Base-by-base conservation (phyloP, 1,284 basidiomycete genomes). In the Cystobasidium slooffiae region DNA sequence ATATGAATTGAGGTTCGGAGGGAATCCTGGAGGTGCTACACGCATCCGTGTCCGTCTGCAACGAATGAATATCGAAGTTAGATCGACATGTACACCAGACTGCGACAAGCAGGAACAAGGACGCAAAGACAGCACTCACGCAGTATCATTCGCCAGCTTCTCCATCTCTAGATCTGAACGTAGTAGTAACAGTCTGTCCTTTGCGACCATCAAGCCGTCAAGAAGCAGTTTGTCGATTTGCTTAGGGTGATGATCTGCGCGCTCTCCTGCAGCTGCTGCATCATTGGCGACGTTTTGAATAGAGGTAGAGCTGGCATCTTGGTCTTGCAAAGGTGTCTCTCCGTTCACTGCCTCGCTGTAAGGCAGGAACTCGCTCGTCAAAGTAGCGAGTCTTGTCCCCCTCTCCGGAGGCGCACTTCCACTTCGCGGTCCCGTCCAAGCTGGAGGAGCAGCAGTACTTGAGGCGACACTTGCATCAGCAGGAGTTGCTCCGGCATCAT, bases 1-100 rank as follows among this genome's bases (percentile, higher is more conserved):
- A 62, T 79, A 80, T 24, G 79, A 79, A 58, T 80, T 80, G 72
- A 80, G 77, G 16, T 55, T 53, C 1, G 65, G 56, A 18, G 65
- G 65, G 44, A 74, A 74, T 7, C 44, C 37, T 12, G 72, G 72
- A 6, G 72, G 72, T 6, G 49, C 65, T 44, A 68, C 53, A 4
- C 65, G 64, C 18, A 74, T 52, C 8, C 72, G 72, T 14, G 56
- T 59, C 31, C 49, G 65, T 10, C 72, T 74, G 44, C 37, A 68
- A 18, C 5, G 20, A 1, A n/a, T 22, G 8, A 12, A 72, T n/a
- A 53, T 53, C 39, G 22, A 55, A 61, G 47, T 58, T 24, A 43
- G 53, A 59, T 59, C 41, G 37, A 59, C 16, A 8, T 24, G 24
- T 41, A 55, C 6, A 41, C 2, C 37, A 5, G 9, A 55, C 43